Base-by-base conservation (phyloP, 169 alveolate species). In the Sarcocystis neurona region DNA sequence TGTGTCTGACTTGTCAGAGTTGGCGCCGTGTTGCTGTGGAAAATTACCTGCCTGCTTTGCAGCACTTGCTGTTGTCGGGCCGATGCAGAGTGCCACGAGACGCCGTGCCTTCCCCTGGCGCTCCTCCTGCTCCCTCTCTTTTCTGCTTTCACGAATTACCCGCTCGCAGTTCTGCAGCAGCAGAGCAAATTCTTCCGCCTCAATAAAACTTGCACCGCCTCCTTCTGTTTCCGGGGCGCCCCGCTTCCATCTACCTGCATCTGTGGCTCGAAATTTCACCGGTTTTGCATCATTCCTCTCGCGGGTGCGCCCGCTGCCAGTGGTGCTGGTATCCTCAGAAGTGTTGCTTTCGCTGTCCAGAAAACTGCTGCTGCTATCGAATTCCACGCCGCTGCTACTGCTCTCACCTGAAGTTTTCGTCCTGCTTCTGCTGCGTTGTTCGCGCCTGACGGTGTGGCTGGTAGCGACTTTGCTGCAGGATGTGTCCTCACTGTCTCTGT, bases 1-100 rank as follows among this genome's bases (percentile, higher is more conserved):
- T 15, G 30, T 12, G 15, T 10, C 0, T 32, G 12, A 39, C 56
- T 53, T 72, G 12, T 23, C 66, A 53, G 66, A 53, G 23, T 53
- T 12, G 66, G 12, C 30, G 30, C 66, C 12, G 23, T 15, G 12
- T 23, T 23, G 23, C 66, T 23, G 23, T 15, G 12, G 23, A 53
- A 12, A 12, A 53, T 12, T 72, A 72, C 82, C 82, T 72, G 82
- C 82, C 30, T 72, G 82, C 30, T 53, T 48, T 5, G 82, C 82
- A 39, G 82, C 82, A 18, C 58, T 53, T 5, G 82, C 82, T 23
- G 82, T 72, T 39, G 58, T 72, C 30, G 82, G 82, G 53, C 82
- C 82, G 53, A 72, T 72, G 48, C 58, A 47, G 32, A 72, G 41
- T 4, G 82, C 82, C 56, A 72, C 53, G 53, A 72, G 82, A 8